Evolutionary conservation across 1,284 basidiomycete species (phyloP).

Genomic region (Pyrrhoderma noxium): DNA sequence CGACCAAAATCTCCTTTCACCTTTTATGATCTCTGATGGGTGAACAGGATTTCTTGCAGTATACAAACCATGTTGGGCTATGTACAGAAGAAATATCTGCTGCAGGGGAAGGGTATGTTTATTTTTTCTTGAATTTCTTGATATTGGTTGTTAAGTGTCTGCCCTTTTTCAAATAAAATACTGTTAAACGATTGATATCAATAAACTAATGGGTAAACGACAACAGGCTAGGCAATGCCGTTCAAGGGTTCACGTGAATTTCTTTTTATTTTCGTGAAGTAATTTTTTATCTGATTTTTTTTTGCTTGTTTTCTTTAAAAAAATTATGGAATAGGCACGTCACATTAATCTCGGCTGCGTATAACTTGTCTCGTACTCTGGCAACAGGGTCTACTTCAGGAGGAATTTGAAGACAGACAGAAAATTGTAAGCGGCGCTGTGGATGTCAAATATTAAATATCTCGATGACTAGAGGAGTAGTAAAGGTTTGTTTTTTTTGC

Average conservation of each 20-base stretch:
- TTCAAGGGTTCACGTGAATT: conserved; percentile 81
- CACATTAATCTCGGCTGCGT: conserved; percentile 75
- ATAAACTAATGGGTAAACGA: no score
- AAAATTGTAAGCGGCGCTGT: no score
- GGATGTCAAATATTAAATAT: no score
- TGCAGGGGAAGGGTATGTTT: conserved; percentile 63
- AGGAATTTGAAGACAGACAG: no score
- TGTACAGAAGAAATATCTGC: conserved; percentile 81
- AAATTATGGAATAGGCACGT: conserved; percentile 56
- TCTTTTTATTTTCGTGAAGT: neutral
- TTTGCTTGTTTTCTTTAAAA: conserved; percentile 9
- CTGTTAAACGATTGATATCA: no score
- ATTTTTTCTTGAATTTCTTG: neutral
- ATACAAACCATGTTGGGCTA: conserved; percentile 80
- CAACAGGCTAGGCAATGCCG: conserved; percentile 66
- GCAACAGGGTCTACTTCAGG: conserved; percentile 15
- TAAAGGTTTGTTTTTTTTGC: no score
- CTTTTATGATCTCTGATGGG: neutral
- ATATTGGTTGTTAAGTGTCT: no score
- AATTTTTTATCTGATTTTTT: neutral
- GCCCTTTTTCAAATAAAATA: no score
- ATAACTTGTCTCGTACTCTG: conserved; percentile 67
- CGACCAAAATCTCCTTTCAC: neutral
- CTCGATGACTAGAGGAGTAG: no score
- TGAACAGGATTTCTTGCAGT: conserved; percentile 63